A percentile compares a stretch with the other conserved stretches of the same genome.
Conservation (phyloP, 306 rosid species). For the Glycyrrhiza uralensis region DNA sequence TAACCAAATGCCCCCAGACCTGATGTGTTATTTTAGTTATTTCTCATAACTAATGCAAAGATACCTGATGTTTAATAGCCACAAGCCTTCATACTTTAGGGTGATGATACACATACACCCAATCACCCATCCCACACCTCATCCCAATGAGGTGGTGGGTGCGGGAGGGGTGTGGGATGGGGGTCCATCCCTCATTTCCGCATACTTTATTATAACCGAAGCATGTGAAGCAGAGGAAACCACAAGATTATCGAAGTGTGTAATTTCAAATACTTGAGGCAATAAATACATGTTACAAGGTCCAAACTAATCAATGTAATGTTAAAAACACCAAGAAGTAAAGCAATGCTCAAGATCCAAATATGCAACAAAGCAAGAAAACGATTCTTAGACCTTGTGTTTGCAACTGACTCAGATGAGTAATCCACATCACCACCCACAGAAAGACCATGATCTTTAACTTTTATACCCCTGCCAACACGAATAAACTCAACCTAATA, state of each 20-base stretch:
- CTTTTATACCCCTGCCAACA: constrained; percentile 45
- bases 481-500: constrained; percentile 37
- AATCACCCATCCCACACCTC: too few relatives aligned
- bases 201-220: too few relatives aligned
- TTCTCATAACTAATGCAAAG: neutral
- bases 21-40: neutral
- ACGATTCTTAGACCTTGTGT: constrained; percentile 7
- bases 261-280: neutral
- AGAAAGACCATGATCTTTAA: constrained; percentile 5
- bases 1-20: too few relatives aligned
- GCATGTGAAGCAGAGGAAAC: neutral
- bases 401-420: constrained; percentile 4
- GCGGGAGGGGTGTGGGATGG: too few relatives aligned
- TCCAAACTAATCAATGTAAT: neutral
- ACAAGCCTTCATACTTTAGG: neutral
- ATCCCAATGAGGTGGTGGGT: too few relatives aligned
- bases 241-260: neutral
- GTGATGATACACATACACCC: too few relatives aligned
- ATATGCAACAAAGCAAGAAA: constrained; percentile 9
- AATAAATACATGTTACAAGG: neutral
- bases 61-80: neutral
- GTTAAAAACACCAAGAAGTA: neutral
- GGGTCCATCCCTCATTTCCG: too few relatives aligned
- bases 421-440: constrained; percentile 25
- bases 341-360: neutral